phyloP scores from a whole-genome alignment of 2,329 filamentous ascomycete species.

The Emergomyces pasteurianus region DNA sequence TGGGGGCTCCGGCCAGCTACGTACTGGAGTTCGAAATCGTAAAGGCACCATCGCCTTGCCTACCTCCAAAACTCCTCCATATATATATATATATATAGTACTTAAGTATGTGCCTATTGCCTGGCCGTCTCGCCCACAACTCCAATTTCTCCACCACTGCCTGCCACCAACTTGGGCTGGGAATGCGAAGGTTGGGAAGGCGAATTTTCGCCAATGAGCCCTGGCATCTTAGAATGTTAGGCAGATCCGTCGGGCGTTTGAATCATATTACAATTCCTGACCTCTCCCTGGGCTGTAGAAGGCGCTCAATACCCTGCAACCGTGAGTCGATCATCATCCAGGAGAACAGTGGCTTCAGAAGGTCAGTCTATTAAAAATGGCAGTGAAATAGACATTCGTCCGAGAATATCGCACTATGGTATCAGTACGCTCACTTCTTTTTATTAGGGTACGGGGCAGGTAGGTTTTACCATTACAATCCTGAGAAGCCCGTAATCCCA shows the following conservation, averaged over 20 bases:
- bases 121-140: background rate
- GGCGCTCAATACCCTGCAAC: slow-evolving; percentile 25
- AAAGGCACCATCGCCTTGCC: background rate
- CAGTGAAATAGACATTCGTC: slow-evolving; percentile 35
- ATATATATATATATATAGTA: too few species aligned
- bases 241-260: background rate
- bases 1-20: background rate
- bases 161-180: background rate
- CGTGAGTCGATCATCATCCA: slow-evolving; percentile 32
- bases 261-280: background rate
- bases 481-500: slow-evolving; percentile 27
- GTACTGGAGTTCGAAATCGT: background rate
- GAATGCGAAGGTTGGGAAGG: background rate
- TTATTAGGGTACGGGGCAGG: too few species aligned
- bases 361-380: slow-evolving; percentile 38
- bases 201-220: background rate
- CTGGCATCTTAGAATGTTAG: background rate
- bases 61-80: background rate
- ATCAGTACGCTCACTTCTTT: background rate
- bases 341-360: slow-evolving; percentile 35
- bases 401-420: slow-evolving; percentile 32
- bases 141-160: background rate
- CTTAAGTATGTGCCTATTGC: too few species aligned
- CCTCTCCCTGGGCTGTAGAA: background rate
- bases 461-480: slow-evolving; percentile 29